Conservation (phyloP, 371 early-diverging fungal species). For the Rhizopus arrhizus region DNA sequence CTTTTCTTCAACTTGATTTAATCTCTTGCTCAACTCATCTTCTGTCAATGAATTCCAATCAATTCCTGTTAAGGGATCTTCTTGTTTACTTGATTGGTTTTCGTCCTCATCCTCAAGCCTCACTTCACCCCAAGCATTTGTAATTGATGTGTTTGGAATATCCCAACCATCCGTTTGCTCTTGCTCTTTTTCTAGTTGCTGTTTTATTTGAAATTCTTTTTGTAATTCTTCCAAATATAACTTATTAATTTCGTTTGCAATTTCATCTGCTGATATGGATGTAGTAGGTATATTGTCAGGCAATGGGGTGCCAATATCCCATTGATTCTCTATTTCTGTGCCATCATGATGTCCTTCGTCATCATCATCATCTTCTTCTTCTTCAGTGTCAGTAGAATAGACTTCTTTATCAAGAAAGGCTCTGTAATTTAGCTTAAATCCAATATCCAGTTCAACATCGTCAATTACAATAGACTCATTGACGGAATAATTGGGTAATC, state of each 20-base stretch:
- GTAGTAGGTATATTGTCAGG: conserved; percentile 11
- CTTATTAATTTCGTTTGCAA: conserved; percentile 31
- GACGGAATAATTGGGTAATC: conserved; percentile 23
- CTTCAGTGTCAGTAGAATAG: conserved; percentile 22
- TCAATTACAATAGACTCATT: conserved; percentile 21
- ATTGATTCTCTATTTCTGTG: neutral
- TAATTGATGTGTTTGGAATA: conserved; percentile 6
- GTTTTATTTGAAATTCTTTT: conserved; percentile 28
- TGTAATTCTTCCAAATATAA: conserved; percentile 34
- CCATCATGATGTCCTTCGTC: conserved; percentile 14
- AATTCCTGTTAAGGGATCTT: conserved; percentile 39
- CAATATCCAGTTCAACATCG: conserved; percentile 47
- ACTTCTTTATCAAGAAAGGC: conserved; percentile 72
- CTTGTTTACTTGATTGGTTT: conserved; percentile 19
- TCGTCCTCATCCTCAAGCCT: conserved; percentile 19
- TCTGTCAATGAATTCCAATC: conserved; percentile 43
- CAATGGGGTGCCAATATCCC: conserved; percentile 20
- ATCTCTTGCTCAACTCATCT: conserved; percentile 40
- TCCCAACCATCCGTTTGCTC: conserved; percentile 36
- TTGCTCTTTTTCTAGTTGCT: neutral
- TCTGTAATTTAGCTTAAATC: conserved; percentile 63
- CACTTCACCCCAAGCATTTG: conserved; percentile 5
- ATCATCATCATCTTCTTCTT: conserved; percentile 18
- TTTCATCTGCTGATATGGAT: conserved; percentile 20
- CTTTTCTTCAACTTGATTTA: conserved; percentile 38